A percentile compares a stretch with the other conserved stretches of the same genome.
Conservation (phyloP, 257 asterid genomes). For the Phtheirospermum japonicum region DNA sequence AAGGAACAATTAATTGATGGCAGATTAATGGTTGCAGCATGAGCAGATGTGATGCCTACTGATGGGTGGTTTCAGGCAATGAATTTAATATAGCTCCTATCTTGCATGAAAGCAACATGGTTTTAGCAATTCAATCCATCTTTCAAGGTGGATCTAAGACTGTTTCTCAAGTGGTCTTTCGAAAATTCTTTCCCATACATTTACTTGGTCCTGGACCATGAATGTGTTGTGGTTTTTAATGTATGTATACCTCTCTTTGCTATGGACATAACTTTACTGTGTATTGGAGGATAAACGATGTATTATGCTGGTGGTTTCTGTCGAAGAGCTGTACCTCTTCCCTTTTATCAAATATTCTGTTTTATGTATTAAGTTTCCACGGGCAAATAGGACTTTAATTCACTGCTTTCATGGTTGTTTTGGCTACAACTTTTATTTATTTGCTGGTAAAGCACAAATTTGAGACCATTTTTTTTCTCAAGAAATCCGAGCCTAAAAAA, state of each 20-base stretch:
- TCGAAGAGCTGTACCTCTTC: constrained; percentile 12
- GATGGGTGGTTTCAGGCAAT: constrained; percentile 3
- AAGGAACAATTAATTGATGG: constrained; percentile 11
- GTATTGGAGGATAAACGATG: constrained; percentile 20
- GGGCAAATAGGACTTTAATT: background rate
- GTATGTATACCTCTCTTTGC: constrained; percentile 6
- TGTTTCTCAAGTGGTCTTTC: constrained; percentile 16
- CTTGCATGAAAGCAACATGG: constrained; percentile 14
- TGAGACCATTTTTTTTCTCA: no score
- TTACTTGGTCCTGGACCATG: background rate
- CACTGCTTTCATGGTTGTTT: no score
- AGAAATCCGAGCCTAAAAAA: no score
- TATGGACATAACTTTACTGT: background rate
- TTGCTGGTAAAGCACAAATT: no score
- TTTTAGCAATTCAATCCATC: background rate
- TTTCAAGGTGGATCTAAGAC: constrained; percentile 17
- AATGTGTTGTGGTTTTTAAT: constrained; percentile 12
- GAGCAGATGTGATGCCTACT: background rate
- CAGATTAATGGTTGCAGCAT: constrained; percentile 11
- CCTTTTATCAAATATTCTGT: constrained; percentile 13
- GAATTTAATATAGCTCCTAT: constrained; percentile 8
- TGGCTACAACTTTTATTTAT: background rate
- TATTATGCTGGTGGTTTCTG: constrained; percentile 6
- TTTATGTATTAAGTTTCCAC: background rate
- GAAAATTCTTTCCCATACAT: constrained; percentile 9